A percentile compares a stretch with the other conserved stretches of the same genome.
These are phyloP conservation scores for Xylaria sp. DNA, from an alignment of 2,329 filamentous ascomycete genomes.

Conservation along the genomic window DNA sequence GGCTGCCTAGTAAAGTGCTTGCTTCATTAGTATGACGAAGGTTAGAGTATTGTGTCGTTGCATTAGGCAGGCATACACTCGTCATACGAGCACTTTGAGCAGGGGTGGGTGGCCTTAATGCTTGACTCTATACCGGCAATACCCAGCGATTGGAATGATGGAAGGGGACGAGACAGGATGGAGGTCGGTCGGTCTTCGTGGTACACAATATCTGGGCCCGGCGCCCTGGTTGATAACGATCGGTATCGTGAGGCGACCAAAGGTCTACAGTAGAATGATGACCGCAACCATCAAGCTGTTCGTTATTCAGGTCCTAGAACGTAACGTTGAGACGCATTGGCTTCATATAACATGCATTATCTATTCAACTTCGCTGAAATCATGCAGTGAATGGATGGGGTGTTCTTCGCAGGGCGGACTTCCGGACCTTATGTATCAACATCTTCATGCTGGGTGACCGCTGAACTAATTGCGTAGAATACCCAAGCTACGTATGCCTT, in stretches of 20 bases:
- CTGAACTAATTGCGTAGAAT: neutral
- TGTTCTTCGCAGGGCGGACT: neutral
- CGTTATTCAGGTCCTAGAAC: neutral
- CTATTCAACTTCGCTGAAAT: neutral
- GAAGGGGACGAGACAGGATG: conserved; percentile 1
- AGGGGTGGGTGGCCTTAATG: conserved; percentile 3
- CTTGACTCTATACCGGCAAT: conserved; percentile 1
- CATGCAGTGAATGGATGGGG: neutral
- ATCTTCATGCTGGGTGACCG: neutral
- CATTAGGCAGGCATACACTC: conserved; percentile 10
- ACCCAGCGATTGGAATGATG: neutral
- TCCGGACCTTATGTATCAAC: neutral
- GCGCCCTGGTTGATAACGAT: neutral
- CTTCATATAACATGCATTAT: neutral
- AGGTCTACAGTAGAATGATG: neutral
- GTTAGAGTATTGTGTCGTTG: conserved; percentile 4
- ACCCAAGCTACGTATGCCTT: neutral
- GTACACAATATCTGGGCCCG: neutral
- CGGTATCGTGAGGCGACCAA: neutral
- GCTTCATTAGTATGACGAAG: neutral
- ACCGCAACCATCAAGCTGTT: neutral
- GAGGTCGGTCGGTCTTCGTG: neutral
- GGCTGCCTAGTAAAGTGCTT: neutral
- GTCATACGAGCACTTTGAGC: conserved; percentile 11
- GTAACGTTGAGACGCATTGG: conserved; percentile 11